These are phyloP conservation scores for Paecilomyces fulvus DNA, from an alignment of 2,329 filamentous ascomycete species.

Conservation along the genomic window DNA sequence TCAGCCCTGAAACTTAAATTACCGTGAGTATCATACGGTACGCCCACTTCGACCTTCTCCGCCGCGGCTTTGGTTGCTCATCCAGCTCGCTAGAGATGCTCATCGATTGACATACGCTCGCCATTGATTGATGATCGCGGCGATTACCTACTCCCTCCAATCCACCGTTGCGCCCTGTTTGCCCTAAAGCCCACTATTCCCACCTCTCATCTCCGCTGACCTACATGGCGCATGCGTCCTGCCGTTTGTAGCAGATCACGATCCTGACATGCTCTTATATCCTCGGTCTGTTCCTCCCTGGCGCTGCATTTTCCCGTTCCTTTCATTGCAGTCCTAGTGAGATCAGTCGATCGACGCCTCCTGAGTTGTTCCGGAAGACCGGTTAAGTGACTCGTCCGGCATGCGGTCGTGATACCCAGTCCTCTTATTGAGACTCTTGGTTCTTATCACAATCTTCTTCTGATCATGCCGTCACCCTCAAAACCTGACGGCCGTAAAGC, in stretches of 20 bases:
- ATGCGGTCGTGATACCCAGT: background rate
- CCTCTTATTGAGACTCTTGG: conserved; percentile 1
- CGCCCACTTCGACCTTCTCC: background rate
- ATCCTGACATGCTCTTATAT: background rate
- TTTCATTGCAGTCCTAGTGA: background rate
- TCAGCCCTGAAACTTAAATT: conserved; percentile 11
- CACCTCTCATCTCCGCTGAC: conserved; percentile 2
- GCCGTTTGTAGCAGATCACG: background rate
- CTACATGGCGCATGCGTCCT: conserved; percentile 4
- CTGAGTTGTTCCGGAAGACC: background rate
- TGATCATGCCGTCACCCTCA: conserved; percentile 24
- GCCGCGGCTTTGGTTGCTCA: background rate
- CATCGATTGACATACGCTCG: background rate
- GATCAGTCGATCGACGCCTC: background rate
- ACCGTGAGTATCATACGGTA: conserved; percentile 14
- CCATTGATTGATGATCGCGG: background rate
- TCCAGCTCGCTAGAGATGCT: background rate
- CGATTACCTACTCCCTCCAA: background rate
- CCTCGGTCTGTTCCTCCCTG: background rate
- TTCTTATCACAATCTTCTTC: background rate
- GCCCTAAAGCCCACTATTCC: background rate
- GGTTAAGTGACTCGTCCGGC: background rate
- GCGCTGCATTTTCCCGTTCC: background rate
- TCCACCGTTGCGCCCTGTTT: background rate
- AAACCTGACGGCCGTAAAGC: conserved; percentile 24